phyloP scores from a whole-genome alignment of 306 rosid species.

The Parietaria judaica region DNA sequence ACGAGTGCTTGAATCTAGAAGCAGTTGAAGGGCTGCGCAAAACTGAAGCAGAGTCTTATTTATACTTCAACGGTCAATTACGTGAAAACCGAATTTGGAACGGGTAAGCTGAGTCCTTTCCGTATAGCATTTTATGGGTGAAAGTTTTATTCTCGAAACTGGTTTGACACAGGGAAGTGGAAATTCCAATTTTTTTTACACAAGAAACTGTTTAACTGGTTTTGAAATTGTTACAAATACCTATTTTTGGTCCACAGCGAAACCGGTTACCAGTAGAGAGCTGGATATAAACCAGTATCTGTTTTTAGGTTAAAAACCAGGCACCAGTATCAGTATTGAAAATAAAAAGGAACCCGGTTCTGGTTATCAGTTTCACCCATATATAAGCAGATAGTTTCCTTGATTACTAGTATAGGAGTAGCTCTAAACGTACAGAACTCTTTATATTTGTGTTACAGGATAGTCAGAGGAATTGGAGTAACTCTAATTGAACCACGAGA shows the following conservation, averaged over 20 bases:
- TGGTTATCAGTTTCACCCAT: too few species aligned
- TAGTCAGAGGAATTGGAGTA: constrained; percentile 75
- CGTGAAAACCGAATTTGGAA: constrained; percentile 80
- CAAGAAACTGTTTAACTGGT: too few species aligned
- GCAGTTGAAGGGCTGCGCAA: constrained; percentile 66
- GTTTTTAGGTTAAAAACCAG: too few species aligned
- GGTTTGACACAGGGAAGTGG: too few species aligned
- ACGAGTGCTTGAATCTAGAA: constrained; percentile 50
- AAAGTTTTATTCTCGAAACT: neutral
- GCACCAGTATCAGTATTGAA: too few species aligned
- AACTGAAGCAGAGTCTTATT: constrained; percentile 49
- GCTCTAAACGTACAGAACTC: constrained; percentile 1
- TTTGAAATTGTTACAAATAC: too few species aligned
- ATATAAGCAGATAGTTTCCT: neutral
- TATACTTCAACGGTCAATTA: constrained; percentile 73
- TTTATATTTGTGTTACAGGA: constrained; percentile 39
- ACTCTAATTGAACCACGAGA: constrained; percentile 67
- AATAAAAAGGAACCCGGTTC: too few species aligned
- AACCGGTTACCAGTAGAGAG: too few species aligned
- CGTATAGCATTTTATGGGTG: neutral
- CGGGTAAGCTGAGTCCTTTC: constrained; percentile 47
- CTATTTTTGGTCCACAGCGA: too few species aligned
- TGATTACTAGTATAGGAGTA: neutral
- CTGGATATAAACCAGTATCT: too few species aligned
- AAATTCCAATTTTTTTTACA: too few species aligned